A percentile compares a stretch with the other conserved stretches of the same genome.
phyloP scores from a whole-genome alignment of 306 rosid genomes.

The Herpetospermum pedunculosum region DNA sequence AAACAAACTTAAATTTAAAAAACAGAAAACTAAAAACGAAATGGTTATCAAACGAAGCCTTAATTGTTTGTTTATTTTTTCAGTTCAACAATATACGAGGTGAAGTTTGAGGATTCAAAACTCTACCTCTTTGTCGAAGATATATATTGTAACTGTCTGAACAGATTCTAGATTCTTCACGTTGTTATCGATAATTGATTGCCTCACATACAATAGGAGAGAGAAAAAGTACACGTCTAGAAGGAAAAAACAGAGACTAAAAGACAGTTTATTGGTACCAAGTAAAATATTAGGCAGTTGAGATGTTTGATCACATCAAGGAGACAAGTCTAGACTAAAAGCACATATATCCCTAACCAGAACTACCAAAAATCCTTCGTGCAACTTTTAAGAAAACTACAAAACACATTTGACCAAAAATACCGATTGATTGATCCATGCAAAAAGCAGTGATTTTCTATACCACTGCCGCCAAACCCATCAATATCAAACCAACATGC shows the following conservation, averaged over 20 bases:
- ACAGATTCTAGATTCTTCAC: too few species aligned
- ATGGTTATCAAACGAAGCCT: too few species aligned
- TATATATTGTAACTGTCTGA: too few species aligned
- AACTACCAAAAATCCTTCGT: not conserved
- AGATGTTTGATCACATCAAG: not conserved
- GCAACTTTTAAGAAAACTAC: not conserved
- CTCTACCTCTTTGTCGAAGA: too few species aligned
- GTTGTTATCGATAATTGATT: too few species aligned
- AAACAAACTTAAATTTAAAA: too few species aligned
- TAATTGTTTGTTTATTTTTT: too few species aligned
- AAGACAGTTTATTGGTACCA: not conserved
- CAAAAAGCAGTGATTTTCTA: not conserved
- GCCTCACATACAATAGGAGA: too few species aligned
- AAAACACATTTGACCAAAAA: not conserved
- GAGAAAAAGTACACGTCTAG: not conserved
- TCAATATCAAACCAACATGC: not conserved
- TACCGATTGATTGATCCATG: not conserved
- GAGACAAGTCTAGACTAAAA: not conserved
- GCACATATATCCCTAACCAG: not conserved
- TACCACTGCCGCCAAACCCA: not conserved
- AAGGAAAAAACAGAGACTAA: not conserved
- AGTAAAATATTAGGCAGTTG: not conserved
- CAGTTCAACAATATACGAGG: too few species aligned
- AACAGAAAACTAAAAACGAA: too few species aligned
- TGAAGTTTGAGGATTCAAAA: too few species aligned